phyloP scores from a whole-genome alignment of 306 rosid species.

The Lablab purpureus region DNA sequence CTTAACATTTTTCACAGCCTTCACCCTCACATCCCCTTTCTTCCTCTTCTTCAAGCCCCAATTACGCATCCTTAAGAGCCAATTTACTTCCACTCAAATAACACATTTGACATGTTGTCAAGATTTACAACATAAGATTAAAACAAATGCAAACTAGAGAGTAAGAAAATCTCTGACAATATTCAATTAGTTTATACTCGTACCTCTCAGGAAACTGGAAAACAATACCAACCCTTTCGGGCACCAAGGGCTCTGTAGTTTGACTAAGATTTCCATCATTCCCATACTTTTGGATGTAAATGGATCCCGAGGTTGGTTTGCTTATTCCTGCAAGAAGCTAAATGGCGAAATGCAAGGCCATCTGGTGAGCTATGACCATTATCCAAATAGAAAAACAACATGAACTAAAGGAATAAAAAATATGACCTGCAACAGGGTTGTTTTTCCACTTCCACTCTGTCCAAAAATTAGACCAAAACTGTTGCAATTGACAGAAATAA shows the following conservation, averaged over 20 bases:
- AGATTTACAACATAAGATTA: slow-evolving; percentile 21
- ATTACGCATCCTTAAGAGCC: slow-evolving; percentile 29
- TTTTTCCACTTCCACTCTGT: slow-evolving; percentile 93
- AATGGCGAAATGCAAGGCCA: slow-evolving; percentile 18
- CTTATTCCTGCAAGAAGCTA: slow-evolving; percentile 93
- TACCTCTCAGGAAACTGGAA: slow-evolving; percentile 99
- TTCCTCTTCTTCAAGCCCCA: slow-evolving; percentile 53
- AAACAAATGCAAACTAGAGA: slow-evolving; percentile 17
- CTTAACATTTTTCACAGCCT: slow-evolving; percentile 49
- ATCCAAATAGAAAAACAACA: slow-evolving; percentile 23
- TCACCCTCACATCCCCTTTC: slow-evolving; percentile 49
- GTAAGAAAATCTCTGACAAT: slow-evolving; percentile 19
- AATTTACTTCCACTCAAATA: slow-evolving; percentile 17
- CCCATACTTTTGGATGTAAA: slow-evolving; percentile 69
- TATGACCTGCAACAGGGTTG: slow-evolving; percentile 86
- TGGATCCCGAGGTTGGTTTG: slow-evolving; percentile 90
- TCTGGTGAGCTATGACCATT: neutral
- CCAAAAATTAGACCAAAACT: slow-evolving; percentile 93
- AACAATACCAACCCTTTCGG: slow-evolving; percentile 93
- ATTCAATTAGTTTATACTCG: slow-evolving; percentile 21
- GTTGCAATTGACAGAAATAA: slow-evolving; percentile 49
- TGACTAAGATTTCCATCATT: slow-evolving; percentile 70
- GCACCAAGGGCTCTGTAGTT: slow-evolving; percentile 64
- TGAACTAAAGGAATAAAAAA: slow-evolving; percentile 12
- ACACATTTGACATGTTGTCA: neutral